Evolutionary conservation across 2,329 filamentous ascomycete genomes (phyloP).

Genomic region (Cordyceps tenuipes): DNA sequence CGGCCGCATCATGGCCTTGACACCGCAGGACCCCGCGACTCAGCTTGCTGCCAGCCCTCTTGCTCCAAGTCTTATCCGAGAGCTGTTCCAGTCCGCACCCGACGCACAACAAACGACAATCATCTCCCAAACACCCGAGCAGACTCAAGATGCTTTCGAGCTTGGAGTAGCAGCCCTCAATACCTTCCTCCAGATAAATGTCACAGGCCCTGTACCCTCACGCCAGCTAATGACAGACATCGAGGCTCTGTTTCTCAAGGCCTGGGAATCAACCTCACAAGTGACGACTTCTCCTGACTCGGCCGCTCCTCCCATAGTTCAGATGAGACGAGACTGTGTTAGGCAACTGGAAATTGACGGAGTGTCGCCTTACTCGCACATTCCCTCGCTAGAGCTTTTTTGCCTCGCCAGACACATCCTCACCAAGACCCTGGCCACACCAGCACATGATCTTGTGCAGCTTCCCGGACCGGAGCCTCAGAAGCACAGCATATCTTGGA

Average conservation of each 20-base stretch:
- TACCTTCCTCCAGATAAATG: constrained; percentile 66
- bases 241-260: constrained; percentile 31
- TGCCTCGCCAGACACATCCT: constrained; percentile 56
- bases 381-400: constrained; percentile 77
- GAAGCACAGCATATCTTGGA: constrained; percentile 45
- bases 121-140: background rate
- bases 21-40: background rate
- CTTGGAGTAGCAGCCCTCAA: constrained; percentile 25
- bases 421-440: constrained; percentile 19
- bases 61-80: constrained; percentile 3
- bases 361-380: constrained; percentile 75
- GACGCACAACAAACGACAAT: background rate
- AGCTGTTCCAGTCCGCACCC: background rate
- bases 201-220: constrained; percentile 73
- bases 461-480: constrained; percentile 26
- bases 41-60: background rate
- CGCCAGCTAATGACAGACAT: constrained; percentile 19
- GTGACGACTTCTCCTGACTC: background rate
- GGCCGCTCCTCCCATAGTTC: constrained; percentile 22
- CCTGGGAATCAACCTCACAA: constrained; percentile 21
- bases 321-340: constrained; percentile 52
- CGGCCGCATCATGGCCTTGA: background rate
- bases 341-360: constrained; percentile 69
- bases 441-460: constrained; percentile 18
- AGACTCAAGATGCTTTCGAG: constrained; percentile 16